These are phyloP conservation scores for Clausena lansium DNA, from an alignment of 345 rosid species.

Conservation along the genomic window DNA sequence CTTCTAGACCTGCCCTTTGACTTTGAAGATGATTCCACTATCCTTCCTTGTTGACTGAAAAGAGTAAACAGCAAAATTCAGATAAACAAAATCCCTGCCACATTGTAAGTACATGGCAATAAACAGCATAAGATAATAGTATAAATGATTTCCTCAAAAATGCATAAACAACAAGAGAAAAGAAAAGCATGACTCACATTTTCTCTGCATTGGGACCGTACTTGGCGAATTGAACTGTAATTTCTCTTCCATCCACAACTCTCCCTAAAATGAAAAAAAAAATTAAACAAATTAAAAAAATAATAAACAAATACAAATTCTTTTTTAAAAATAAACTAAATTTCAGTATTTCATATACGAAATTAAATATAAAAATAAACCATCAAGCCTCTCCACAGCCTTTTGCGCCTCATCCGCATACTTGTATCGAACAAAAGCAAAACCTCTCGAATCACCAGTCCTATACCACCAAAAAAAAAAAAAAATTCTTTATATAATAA, in stretches of 20 bases:
- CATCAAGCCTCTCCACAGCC: conserved; percentile 73
- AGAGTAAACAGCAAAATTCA: conserved; percentile 9
- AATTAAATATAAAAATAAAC: conserved; percentile 15
- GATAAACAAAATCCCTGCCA: not conserved
- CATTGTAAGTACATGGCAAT: not conserved
- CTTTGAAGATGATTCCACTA: conserved; percentile 30
- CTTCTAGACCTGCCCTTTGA: conserved; percentile 42
- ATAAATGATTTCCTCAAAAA: not conserved
- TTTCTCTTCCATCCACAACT: conserved; percentile 39
- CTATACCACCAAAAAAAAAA: conserved; percentile 13
- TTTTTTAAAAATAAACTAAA: not conserved
- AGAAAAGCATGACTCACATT: conserved; percentile 18
- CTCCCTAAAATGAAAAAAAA: conserved; percentile 14
- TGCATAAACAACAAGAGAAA: not conserved
- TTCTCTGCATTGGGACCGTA: conserved; percentile 38
- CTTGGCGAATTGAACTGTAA: conserved; percentile 37
- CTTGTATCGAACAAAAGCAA: conserved; percentile 66
- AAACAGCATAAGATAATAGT: not conserved
- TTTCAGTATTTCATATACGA: not conserved
- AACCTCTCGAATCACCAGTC: conserved; percentile 67
- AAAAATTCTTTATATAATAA: not conserved
- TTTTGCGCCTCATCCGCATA: conserved; percentile 68
- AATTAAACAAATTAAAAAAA: not conserved
- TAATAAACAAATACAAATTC: not conserved
- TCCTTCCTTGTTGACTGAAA: conserved; percentile 37